phyloP scores from a whole-genome alignment of 2,329 filamentous ascomycete genomes.

The Hypoxylon sp. region DNA sequence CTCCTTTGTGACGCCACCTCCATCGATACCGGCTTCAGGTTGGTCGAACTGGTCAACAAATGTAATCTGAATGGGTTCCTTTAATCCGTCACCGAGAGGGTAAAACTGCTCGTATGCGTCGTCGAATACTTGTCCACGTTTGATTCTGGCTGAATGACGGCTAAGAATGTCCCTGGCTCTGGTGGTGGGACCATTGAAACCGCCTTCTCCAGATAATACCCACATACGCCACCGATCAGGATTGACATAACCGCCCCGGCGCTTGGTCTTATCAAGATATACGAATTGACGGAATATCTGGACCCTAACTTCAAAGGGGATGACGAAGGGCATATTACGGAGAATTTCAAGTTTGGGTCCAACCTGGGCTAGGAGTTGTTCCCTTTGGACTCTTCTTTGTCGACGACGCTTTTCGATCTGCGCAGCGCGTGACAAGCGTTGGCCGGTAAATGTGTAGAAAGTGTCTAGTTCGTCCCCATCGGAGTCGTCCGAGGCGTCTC shows the following conservation, averaged over 20 bases:
- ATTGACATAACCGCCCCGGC: constrained; percentile 78
- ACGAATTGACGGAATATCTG: constrained; percentile 95
- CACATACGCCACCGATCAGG: constrained; percentile 81
- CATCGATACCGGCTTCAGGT: constrained; percentile 93
- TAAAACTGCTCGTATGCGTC: constrained; percentile 91
- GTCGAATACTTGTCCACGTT: constrained; percentile 82
- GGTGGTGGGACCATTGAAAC: constrained; percentile 42
- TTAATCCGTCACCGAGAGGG: constrained; percentile 82
- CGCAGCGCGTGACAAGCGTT: constrained; percentile 73
- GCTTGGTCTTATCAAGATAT: constrained; percentile 80
- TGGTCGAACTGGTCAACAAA: constrained; percentile 93
- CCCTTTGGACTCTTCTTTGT: constrained; percentile 76
- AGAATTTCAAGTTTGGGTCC: constrained; percentile 91
- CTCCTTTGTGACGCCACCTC: constrained; percentile 96
- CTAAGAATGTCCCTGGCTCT: constrained; percentile 59
- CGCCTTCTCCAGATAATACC: constrained; percentile 61
- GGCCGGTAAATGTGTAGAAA: constrained; percentile 63
- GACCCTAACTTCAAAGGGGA: constrained; percentile 92
- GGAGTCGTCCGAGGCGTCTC: constrained; percentile 67
- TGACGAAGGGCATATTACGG: constrained; percentile 96
- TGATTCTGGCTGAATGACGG: constrained; percentile 83
- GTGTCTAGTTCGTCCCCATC: constrained; percentile 49
- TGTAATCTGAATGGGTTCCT: constrained; percentile 96
- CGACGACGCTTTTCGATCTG: constrained; percentile 75
- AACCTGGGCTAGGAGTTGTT: constrained; percentile 81